Evolutionary conservation across 805 yeast genomes (phyloP), one percentile per base, ranked within the genome.

Genomic region (Scheffersomyces coipomensis): DNA sequence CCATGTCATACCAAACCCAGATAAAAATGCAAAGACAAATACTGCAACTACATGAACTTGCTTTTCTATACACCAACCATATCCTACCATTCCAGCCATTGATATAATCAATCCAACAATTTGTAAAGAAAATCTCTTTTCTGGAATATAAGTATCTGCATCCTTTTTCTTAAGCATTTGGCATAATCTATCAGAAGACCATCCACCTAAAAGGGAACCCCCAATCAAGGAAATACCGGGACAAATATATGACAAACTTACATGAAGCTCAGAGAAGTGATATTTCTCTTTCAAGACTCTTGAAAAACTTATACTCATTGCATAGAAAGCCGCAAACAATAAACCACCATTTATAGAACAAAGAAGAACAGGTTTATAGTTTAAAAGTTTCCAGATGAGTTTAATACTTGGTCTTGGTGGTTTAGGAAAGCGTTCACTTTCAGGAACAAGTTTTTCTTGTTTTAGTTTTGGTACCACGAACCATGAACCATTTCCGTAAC

Each of bases 1-100:
- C 75, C 80, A 77, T 0, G 81, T 73, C 65, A 76, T 66, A 1
- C 82, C 81, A 48, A 75, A 73, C 0, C 80, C 79, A 22, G 62
- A 60, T 4, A 76, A 49, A 42, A 73, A 75, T 0, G 74, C 55
- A 43, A 72, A 71, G 4, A 73, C 60, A 37, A 73, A 66, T 3
- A 75, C 62, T 5, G 68, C 44, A 0, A 55, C 67, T 24, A 73
- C 58, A 33, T 47, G 45, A 13, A 60, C 60, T 10, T 62, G 60
- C 26, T 56, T 59, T 12, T 74, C 59, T 23, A 70, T 58, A 22
- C 76, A 56, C 82, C 82, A 77, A 0, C 82, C 82, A 48, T 73
- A 78, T 0, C 78, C 73, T 15, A 75, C 44, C 15, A 75, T 56
- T 1, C 82, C 79, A 15, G 58, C 52, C 38, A 71, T 64, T 19